phyloP scores from a whole-genome alignment of 1,139 yeast species.

The Yamadazyma spencermartinsiae region DNA sequence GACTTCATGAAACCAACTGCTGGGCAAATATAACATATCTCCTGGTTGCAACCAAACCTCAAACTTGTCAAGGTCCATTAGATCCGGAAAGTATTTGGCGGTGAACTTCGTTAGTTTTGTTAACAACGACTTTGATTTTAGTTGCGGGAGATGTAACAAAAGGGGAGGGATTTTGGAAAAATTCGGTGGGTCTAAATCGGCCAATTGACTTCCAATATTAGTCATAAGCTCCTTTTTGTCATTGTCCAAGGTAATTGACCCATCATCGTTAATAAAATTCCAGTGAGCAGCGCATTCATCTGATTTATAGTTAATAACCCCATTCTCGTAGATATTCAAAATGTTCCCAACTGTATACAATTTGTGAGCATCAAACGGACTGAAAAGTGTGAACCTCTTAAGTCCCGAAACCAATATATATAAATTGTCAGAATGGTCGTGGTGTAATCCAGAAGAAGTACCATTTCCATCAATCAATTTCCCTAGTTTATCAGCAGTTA shows the following conservation, averaged over 20 bases:
- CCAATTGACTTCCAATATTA: slow-evolving; percentile 1
- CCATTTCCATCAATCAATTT: slow-evolving; percentile 54
- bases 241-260: slow-evolving; percentile 45
- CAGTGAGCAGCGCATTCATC: slow-evolving; percentile 58
- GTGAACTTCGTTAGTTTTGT: slow-evolving; percentile 28
- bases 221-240: slow-evolving; percentile 3
- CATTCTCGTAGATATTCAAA: slow-evolving; percentile 51
- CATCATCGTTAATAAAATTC: slow-evolving; percentile 61
- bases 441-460: slow-evolving; percentile 74
- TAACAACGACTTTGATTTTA: slow-evolving; percentile 27
- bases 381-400: slow-evolving; percentile 65
- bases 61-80: slow-evolving; percentile 40
- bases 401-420: slow-evolving; percentile 59
- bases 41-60: slow-evolving; percentile 58
- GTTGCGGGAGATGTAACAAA: slow-evolving; percentile 57
- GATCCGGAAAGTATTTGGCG: slow-evolving; percentile 45
- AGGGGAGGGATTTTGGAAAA: slow-evolving; percentile 65
- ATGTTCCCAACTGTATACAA: slow-evolving; percentile 63
- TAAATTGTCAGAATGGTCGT: slow-evolving; percentile 76
- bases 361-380: slow-evolving; percentile 59
- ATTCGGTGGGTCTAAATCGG: slow-evolving; percentile 60
- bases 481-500: slow-evolving; percentile 35
- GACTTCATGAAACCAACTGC: slow-evolving; percentile 85
- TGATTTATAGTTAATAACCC: slow-evolving; percentile 60
- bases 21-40: slow-evolving; percentile 67